Evolutionary conservation across 78 protist genomes (phyloP).

Genomic region (Dictyostelium brefeldianum): DNA sequence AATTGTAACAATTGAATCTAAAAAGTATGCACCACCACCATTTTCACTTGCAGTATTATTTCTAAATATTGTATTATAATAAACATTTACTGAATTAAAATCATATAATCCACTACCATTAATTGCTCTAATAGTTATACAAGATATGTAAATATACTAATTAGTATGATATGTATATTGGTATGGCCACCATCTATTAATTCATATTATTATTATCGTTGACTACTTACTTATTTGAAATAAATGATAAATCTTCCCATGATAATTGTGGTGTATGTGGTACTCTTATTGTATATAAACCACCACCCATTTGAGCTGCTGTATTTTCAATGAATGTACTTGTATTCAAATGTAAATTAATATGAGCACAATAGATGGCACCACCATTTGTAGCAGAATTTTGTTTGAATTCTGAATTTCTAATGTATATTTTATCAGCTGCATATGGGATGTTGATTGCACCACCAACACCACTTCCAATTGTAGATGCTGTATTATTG

Average conservation of each 20-base stretch:
- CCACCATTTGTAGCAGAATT: constrained; percentile 28
- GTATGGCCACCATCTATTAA: too few species aligned
- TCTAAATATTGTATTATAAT: not conserved
- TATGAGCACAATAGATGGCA: constrained; percentile 8
- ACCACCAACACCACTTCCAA: constrained; percentile 34
- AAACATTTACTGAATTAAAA: not conserved
- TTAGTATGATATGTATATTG: too few species aligned
- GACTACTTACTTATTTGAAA: constrained; percentile 1
- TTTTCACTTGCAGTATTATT: constrained; percentile 1
- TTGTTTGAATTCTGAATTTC: not conserved
- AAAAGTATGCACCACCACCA: constrained; percentile 28
- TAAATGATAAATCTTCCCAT: not conserved
- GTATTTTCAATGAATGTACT: constrained; percentile 9
- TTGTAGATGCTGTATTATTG: not conserved
- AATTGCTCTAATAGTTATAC: too few species aligned
- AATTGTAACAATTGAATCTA: not conserved
- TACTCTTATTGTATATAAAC: constrained; percentile 12
- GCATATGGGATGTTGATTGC: not conserved
- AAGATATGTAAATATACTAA: too few species aligned
- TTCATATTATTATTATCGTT: too few species aligned
- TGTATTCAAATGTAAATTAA: not conserved
- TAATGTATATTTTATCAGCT: not conserved
- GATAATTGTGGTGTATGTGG: not conserved
- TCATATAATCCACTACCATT: constrained; percentile 40
- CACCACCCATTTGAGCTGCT: constrained; percentile 42